phyloP scores from a whole-genome alignment of 2,329 filamentous ascomycete species.

The Colletotrichum trifolii region DNA sequence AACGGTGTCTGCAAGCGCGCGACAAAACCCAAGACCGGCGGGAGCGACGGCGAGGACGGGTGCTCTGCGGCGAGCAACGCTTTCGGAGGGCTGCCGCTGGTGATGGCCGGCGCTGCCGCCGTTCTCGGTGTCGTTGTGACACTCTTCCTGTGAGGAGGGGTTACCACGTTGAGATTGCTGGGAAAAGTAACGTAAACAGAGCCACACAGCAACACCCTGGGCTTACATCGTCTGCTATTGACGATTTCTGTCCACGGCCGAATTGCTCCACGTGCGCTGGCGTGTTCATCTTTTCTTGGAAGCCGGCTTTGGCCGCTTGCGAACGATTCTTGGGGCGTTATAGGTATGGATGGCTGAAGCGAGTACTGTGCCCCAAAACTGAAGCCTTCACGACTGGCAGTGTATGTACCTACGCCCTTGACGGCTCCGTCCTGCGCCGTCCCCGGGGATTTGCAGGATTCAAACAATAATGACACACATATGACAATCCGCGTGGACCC shows the following conservation, averaged over 20 bases:
- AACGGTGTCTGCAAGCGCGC: slow-evolving; percentile 23
- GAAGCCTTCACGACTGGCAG: neutral
- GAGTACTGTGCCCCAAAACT: neutral
- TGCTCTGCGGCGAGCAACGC: slow-evolving; percentile 18
- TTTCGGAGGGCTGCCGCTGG: neutral
- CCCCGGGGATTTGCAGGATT: slow-evolving; percentile 8
- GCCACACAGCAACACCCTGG: no score
- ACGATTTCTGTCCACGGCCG: no score
- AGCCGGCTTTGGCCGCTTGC: no score
- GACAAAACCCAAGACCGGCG: neutral
- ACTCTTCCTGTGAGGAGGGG: neutral
- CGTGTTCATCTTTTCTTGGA: no score
- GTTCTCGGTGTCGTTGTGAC: slow-evolving; percentile 2
- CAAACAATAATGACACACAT: slow-evolving; percentile 34
- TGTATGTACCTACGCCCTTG: slow-evolving; percentile 1
- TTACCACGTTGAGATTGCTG: no score
- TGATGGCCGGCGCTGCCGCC: neutral
- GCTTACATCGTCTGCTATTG: no score
- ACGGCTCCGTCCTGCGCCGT: neutral
- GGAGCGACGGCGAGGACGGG: neutral
- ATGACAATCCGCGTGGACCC: slow-evolving; percentile 18
- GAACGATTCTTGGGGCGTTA: neutral
- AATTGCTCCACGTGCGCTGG: no score
- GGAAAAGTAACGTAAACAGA: no score
- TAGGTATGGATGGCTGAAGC: slow-evolving; percentile 15